These are phyloP conservation scores for Claviceps humidiphila DNA, from an alignment of 2,329 filamentous ascomycete genomes.

Conservation along the genomic window DNA sequence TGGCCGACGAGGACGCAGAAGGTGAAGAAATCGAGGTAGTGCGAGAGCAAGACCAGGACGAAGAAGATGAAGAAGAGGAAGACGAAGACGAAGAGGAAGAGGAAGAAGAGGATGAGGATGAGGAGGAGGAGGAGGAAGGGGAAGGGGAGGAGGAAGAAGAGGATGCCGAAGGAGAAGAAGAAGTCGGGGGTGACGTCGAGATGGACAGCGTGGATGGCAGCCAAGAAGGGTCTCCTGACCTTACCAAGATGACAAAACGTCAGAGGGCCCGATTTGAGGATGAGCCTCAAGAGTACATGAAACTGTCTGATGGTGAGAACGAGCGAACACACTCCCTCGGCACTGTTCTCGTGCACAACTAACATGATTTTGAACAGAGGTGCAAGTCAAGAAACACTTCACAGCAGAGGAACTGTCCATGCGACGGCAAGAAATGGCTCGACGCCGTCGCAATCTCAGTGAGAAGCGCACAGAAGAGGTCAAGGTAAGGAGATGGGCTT, in stretches of 20 bases:
- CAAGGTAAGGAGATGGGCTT: constrained; percentile 30
- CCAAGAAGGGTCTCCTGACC: constrained; percentile 36
- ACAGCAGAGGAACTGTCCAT: constrained; percentile 50
- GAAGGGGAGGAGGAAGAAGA: background rate
- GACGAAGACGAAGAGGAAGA: constrained; percentile 35
- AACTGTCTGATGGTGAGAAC: constrained; percentile 43
- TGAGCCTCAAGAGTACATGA: constrained; percentile 40
- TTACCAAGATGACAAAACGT: constrained; percentile 47
- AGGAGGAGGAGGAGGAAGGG: constrained; percentile 5
- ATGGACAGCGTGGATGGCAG: constrained; percentile 33
- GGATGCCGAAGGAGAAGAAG: constrained; percentile 24
- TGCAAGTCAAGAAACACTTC: constrained; percentile 49
- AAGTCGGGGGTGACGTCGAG: constrained; percentile 23
- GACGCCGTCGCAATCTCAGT: constrained; percentile 46
- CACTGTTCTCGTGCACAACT: background rate
- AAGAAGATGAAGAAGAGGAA: constrained; percentile 30
- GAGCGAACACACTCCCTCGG: background rate
- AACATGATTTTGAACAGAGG: constrained; percentile 30
- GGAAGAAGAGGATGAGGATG: constrained; percentile 28
- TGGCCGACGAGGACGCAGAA: constrained; percentile 34
- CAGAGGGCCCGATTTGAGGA: constrained; percentile 48
- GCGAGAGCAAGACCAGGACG: constrained; percentile 23
- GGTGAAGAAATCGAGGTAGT: constrained; percentile 31
- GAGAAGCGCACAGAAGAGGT: constrained; percentile 53
- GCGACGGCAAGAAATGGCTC: constrained; percentile 49